Evolutionary conservation across 1,284 basidiomycete genomes (phyloP).

Genomic region (Leccinum solheimii): DNA sequence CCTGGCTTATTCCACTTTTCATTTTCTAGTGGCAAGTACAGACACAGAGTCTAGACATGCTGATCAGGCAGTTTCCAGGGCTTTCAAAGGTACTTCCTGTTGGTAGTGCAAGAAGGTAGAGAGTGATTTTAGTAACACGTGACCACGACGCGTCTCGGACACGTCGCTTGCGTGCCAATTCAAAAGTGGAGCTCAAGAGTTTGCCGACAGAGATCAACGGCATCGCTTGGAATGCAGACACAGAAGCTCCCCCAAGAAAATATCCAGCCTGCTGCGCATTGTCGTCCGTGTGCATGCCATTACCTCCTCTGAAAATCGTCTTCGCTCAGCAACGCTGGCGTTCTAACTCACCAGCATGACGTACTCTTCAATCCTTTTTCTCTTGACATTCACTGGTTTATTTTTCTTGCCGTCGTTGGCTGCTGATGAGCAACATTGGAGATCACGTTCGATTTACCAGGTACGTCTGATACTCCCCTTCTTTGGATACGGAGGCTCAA

Average conservation of each 20-base stretch:
- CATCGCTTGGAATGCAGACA: constrained; percentile 23
- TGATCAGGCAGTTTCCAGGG: background rate
- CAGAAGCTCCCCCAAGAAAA: background rate
- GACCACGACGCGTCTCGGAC: constrained; percentile 20
- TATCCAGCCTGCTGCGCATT: background rate
- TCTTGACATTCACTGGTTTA: constrained; percentile 5
- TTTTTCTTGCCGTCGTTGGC: constrained; percentile 25
- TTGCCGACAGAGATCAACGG: constrained; percentile 29
- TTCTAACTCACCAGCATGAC: background rate
- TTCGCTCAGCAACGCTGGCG: background rate
- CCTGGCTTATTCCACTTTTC: background rate
- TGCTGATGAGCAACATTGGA: constrained; percentile 41
- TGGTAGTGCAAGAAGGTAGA: background rate
- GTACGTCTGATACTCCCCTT: constrained; percentile 17
- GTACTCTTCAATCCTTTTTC: background rate
- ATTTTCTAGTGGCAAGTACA: background rate
- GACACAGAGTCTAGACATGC: background rate
- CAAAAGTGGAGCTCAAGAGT: constrained; percentile 5
- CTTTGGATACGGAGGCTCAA: background rate
- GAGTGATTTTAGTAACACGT: constrained; percentile 29
- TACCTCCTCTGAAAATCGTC: constrained; percentile 4
- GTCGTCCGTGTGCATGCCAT: constrained; percentile 10
- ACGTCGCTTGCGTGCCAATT: constrained; percentile 3
- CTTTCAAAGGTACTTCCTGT: background rate
- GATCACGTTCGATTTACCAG: constrained; percentile 44